Evolutionary conservation across 75 land plant species (phyloP).

Genomic region (Selaginella moellendorffii): DNA sequence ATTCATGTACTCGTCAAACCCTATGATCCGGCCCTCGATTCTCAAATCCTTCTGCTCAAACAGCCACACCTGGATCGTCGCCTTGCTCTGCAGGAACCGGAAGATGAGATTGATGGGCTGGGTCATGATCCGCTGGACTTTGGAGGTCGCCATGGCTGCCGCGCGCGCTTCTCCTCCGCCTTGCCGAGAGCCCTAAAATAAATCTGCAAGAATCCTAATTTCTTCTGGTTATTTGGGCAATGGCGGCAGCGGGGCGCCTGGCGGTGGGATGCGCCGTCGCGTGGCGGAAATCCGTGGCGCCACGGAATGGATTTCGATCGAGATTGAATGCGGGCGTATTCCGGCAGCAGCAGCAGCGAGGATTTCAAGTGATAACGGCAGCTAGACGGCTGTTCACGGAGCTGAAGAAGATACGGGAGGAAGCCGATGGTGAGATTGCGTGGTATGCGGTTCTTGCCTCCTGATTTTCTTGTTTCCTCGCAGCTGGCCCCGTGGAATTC

Average conservation of each 20-base stretch:
- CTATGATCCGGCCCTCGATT: slow-evolving; percentile 91
- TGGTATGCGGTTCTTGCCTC: not conserved
- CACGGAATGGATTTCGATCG: too few relatives aligned
- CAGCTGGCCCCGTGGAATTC: slow-evolving; percentile 58
- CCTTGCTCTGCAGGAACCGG: not conserved
- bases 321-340: too few relatives aligned
- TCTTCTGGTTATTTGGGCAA: not conserved
- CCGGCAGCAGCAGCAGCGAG: not conserved
- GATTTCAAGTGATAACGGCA: slow-evolving; percentile 5
- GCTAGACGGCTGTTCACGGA: slow-evolving; percentile 13
- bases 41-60: slow-evolving; percentile 89
- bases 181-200: not conserved
- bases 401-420: slow-evolving; percentile 20
- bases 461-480: too few relatives aligned
- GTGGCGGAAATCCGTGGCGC: too few relatives aligned
- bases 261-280: not conserved
- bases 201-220: not conserved
- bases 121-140: slow-evolving; percentile 68
- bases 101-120: slow-evolving; percentile 47
- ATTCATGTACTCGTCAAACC: slow-evolving; percentile 97
- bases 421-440: slow-evolving; percentile 15
- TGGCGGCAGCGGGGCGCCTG: not conserved
- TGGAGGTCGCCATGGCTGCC: slow-evolving; percentile 58
- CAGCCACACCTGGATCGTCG: slow-evolving; percentile 33
- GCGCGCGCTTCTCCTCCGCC: not conserved